A percentile compares a stretch with the other conserved stretches of the same genome.
These are phyloP conservation scores for Mucor plumbeus DNA, from an alignment of 371 early-diverging fungal genomes.

Conservation along the genomic window DNA sequence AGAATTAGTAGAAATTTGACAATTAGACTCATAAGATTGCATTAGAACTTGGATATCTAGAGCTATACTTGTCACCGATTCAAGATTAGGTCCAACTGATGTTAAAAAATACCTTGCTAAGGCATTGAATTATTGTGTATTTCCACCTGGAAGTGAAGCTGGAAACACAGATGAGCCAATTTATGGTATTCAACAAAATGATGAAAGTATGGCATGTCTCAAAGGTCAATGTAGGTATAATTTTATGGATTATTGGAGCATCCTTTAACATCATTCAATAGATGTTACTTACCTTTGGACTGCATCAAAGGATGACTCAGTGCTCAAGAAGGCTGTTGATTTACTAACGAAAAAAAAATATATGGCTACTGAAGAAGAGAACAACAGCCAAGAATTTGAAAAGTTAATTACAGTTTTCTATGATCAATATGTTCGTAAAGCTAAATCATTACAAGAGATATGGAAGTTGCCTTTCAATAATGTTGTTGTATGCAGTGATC, in stretches of 20 bases:
- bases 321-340: constrained; percentile 26
- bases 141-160: constrained; percentile 55
- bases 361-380: constrained; percentile 5
- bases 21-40: not conserved
- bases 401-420: constrained; percentile 48
- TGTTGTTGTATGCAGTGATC: constrained; percentile 48
- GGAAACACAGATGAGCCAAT: constrained; percentile 53
- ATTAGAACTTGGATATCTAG: constrained; percentile 53
- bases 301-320: constrained; percentile 33
- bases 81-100: constrained; percentile 37
- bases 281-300: constrained; percentile 44
- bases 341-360: constrained; percentile 29
- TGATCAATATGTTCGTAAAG: constrained; percentile 47
- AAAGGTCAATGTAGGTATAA: constrained; percentile 59
- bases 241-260: not conserved
- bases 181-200: constrained; percentile 59
- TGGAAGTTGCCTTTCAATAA: constrained; percentile 47
- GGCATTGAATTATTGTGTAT: constrained; percentile 58
- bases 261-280: not conserved
- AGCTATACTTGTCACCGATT: constrained; percentile 58
- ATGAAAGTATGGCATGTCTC: constrained; percentile 70
- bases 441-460: constrained; percentile 26
- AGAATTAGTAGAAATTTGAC: not conserved
- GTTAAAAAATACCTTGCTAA: constrained; percentile 32
- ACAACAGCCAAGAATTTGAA: not conserved